Percentiles rank a stretch among this genome's conserved stretches.
phyloP scores from a whole-genome alignment of 768 basidiomycete genomes.

The Calocera viscosa region DNA sequence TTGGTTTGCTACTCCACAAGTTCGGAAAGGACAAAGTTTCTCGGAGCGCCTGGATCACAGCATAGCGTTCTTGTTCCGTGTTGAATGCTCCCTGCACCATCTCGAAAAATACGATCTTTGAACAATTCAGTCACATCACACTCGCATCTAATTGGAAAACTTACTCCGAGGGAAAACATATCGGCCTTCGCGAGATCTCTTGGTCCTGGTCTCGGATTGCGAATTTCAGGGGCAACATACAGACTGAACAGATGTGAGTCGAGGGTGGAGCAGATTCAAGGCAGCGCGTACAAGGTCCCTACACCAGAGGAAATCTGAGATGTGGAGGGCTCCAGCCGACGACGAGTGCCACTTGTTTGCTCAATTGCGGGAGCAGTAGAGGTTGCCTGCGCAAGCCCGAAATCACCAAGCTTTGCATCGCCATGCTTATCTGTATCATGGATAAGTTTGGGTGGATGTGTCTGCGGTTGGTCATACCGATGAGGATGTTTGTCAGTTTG shows the following conservation, averaged over 20 bases:
- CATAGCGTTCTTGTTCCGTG: slow-evolving; percentile 72
- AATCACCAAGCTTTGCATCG: slow-evolving; percentile 63
- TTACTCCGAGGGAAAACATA: slow-evolving; percentile 84
- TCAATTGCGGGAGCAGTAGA: slow-evolving; percentile 69
- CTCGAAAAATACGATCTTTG: slow-evolving; percentile 89
- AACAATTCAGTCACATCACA: not conserved
- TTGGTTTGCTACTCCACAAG: slow-evolving; percentile 48
- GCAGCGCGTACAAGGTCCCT: slow-evolving; percentile 51
- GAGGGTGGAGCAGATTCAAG: slow-evolving; percentile 32
- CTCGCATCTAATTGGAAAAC: slow-evolving; percentile 21
- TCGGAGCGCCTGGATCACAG: slow-evolving; percentile 66
- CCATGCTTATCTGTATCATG: slow-evolving; percentile 22
- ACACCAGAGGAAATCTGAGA: slow-evolving; percentile 41
- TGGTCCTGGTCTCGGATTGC: slow-evolving; percentile 32
- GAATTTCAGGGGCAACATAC: slow-evolving; percentile 89
- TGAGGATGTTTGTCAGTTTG: slow-evolving; percentile 88
- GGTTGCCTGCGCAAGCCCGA: slow-evolving; percentile 61
- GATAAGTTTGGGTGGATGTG: not conserved
- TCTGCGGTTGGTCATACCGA: slow-evolving; percentile 40
- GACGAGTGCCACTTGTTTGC: slow-evolving; percentile 42
- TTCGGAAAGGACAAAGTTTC: slow-evolving; percentile 60
- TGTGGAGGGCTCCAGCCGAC: slow-evolving; percentile 32
- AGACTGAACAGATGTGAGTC: slow-evolving; percentile 31
- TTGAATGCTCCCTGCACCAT: slow-evolving; percentile 73
- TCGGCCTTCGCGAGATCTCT: slow-evolving; percentile 77